Conservation (phyloP, 2,329 filamentous ascomycete species). For the Colletotrichum spaethianum region DNA sequence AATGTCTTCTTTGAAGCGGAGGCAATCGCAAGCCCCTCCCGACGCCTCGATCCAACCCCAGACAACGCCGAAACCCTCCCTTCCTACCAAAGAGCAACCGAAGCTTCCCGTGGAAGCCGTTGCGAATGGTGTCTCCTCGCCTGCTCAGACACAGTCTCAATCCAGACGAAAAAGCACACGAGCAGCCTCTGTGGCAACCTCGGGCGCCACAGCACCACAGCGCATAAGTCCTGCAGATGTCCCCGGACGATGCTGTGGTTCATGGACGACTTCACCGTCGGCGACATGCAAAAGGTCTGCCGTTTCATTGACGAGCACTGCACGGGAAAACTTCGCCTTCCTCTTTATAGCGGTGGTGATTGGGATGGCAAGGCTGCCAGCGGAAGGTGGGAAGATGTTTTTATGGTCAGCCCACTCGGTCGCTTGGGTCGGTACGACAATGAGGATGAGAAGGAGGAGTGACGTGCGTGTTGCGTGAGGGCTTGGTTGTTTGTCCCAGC, state of each 20-base stretch:
- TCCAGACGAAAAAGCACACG: slow-evolving; percentile 17
- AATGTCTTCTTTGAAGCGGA: slow-evolving; percentile 17
- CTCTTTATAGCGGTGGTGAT: slow-evolving; percentile 36
- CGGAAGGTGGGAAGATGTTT: slow-evolving; percentile 37
- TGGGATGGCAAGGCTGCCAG: slow-evolving; percentile 38
- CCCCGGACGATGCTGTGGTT: slow-evolving; percentile 39
- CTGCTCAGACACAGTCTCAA: neutral
- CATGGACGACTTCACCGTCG: slow-evolving; percentile 39
- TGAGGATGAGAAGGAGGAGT: slow-evolving; percentile 34
- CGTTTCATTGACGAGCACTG: slow-evolving; percentile 39
- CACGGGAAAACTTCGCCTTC: slow-evolving; percentile 36
- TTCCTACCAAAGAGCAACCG: slow-evolving; percentile 1
- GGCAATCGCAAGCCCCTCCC: slow-evolving; percentile 1
- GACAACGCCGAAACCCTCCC: neutral
- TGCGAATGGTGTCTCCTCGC: neutral
- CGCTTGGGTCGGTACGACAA: slow-evolving; percentile 30
- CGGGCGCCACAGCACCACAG: neutral
- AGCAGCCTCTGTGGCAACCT: slow-evolving; percentile 3
- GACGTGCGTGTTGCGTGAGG: neutral
- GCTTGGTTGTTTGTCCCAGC: neutral
- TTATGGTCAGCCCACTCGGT: slow-evolving; percentile 37
- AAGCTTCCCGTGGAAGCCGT: neutral
- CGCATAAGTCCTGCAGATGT: slow-evolving; percentile 34
- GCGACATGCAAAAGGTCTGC: slow-evolving; percentile 40
- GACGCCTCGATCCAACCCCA: slow-evolving; percentile 2